Conservation (phyloP, 2,329 filamentous ascomycete genomes). For the Pseudohalonectria lignicola region DNA sequence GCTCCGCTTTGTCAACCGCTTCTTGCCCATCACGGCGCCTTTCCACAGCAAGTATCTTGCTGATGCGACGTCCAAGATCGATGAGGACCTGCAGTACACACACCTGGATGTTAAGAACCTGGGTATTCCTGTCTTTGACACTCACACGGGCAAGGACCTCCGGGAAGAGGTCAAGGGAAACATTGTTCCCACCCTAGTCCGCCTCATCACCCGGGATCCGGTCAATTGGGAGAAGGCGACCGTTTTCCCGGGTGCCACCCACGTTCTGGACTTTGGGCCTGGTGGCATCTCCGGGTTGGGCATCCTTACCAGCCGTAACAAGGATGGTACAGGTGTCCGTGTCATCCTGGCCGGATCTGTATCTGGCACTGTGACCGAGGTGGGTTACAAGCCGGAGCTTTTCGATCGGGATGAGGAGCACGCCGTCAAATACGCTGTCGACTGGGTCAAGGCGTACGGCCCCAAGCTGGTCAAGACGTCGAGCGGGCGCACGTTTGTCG, state of each 20-base stretch:
- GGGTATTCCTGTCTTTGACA: slow-evolving; percentile 81
- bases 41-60: slow-evolving; percentile 95
- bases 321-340: slow-evolving; percentile 94
- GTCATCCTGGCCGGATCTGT: slow-evolving; percentile 93
- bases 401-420: slow-evolving; percentile 95
- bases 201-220: slow-evolving; percentile 87
- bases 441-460: slow-evolving; percentile 97
- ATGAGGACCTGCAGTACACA: slow-evolving; percentile 78
- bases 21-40: slow-evolving; percentile 92
- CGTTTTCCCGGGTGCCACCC: slow-evolving; percentile 79
- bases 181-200: slow-evolving; percentile 75
- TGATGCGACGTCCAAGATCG: slow-evolving; percentile 71
- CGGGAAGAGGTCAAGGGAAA: slow-evolving; percentile 60
- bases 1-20: slow-evolving; percentile 91
- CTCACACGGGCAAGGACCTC: slow-evolving; percentile 78
- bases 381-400: slow-evolving; percentile 95
- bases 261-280: slow-evolving; percentile 93
- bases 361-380: slow-evolving; percentile 77
- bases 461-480: slow-evolving; percentile 88
- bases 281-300: slow-evolving; percentile 95
- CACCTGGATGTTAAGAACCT: slow-evolving; percentile 63
- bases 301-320: slow-evolving; percentile 94
- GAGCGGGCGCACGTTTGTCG: slow-evolving; percentile 79
- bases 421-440: slow-evolving; percentile 85
- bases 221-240: slow-evolving; percentile 97